Evolutionary conservation across 2,329 filamentous ascomycete species (phyloP), one percentile per base, ranked within the genome.

Genomic region (Aspergillus sp.): DNA sequence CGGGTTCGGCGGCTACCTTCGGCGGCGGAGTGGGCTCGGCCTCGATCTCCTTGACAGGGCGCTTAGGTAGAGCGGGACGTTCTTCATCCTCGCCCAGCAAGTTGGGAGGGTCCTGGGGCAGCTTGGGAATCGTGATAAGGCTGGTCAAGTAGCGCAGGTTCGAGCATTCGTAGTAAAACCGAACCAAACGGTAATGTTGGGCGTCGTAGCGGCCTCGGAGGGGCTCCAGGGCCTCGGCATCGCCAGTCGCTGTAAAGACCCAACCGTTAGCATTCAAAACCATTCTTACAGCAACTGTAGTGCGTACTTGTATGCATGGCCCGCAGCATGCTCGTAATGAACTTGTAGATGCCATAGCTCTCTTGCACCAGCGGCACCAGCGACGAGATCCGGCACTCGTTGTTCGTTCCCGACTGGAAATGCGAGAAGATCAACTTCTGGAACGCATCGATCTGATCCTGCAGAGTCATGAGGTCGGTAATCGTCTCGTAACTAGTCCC

Each of bases 321-420:
- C 57, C 95, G 87, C 63, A 99, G 80, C 95, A 99, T 99, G 89
- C 95, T 99, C 0, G 95, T 99, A 65, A 97, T 93, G 75, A 99
- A 99, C 78, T 98, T 98, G 83, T 99, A 99, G 68, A 99, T 98
- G 52, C 95, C 95, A 77, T 98, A 99, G 75, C 92, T 98, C 81
- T 99, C 95, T 74, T 96, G 92, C 3, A 99, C 95, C 49, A 99
- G 81, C 2, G 93, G 92, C 22, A 98, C 93, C 55, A 99, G 80
- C 1, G 95, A 91, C 14, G 94, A 96, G 70, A 99, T 99, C 63
- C 94, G 86, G 76, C 94, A 98, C 76, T 99, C 95, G 71, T 98
- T 99, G 79, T 96, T 96, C 52, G 90, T 88, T 26, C 93, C 90
- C 65, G 88, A 87, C 61, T 93, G 88, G 79, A 99, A 98, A 77